phyloP scores from a whole-genome alignment of 1,284 basidiomycete genomes.

The Apiotrichum laibachii region DNA sequence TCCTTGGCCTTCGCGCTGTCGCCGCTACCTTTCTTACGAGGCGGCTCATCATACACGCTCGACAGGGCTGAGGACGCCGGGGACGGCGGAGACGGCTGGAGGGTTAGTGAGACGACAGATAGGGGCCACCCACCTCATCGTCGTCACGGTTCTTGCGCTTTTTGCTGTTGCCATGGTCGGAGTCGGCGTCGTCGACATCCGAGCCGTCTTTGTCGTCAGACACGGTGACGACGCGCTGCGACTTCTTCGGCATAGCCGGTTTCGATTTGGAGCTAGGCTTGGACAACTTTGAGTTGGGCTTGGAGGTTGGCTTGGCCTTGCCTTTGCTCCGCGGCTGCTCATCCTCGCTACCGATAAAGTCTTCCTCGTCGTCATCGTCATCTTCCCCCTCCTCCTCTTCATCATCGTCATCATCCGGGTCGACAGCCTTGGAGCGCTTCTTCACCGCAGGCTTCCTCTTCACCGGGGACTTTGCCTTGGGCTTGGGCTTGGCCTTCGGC shows the following conservation, averaged over 20 bases:
- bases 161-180: not conserved
- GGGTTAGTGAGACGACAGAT: not conserved
- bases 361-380: slow-evolving; percentile 8
- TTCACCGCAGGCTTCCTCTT: slow-evolving; percentile 1
- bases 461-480: slow-evolving; percentile 5
- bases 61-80: slow-evolving; percentile 15
- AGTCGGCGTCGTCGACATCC: not conserved
- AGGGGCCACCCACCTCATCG: not conserved
- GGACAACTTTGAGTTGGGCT: too few relatives aligned
- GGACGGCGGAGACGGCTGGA: not conserved
- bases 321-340: slow-evolving; percentile 1
- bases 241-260: not conserved
- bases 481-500: not conserved
- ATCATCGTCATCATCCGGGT: not conserved
- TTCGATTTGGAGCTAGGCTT: not conserved
- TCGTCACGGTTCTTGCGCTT: not conserved
- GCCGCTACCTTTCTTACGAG: slow-evolving; percentile 1
- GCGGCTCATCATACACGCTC: slow-evolving; percentile 21
- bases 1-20: not conserved
- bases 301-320: not conserved
- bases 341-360: slow-evolving; percentile 7
- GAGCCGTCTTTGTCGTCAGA: not conserved
- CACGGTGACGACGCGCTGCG: not conserved
- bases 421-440: not conserved
- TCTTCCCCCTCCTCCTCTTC: not conserved